Percentiles rank a stretch among this genome's conserved stretches.
Conservation (phyloP, 352 stramenopile species). For the Pilasporangium apinafurcum region DNA sequence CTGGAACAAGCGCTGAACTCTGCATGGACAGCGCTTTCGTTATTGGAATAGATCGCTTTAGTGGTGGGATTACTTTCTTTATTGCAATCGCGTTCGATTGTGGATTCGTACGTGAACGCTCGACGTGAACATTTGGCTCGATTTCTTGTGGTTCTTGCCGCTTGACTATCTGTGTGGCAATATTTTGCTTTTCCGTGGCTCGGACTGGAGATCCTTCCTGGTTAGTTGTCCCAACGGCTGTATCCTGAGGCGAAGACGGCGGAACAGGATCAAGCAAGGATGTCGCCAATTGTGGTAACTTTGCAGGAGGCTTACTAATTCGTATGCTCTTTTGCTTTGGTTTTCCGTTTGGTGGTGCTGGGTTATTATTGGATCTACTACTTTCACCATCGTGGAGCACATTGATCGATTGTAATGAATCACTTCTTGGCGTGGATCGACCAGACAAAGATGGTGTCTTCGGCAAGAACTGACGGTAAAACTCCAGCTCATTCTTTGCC, state of each 20-base stretch:
- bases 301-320: neutral
- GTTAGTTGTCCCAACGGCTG: slow-evolving; percentile 11
- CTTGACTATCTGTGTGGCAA: slow-evolving; percentile 10
- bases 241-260: neutral
- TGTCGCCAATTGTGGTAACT: slow-evolving; percentile 1
- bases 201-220: slow-evolving; percentile 18
- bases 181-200: slow-evolving; percentile 2
- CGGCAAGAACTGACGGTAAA: slow-evolving; percentile 45
- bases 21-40: too few relatives aligned
- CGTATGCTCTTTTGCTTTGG: neutral
- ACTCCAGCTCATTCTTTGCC: slow-evolving; percentile 46
- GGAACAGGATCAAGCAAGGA: too few relatives aligned
- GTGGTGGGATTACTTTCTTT: too few relatives aligned
- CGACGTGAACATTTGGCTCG: neutral
- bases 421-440: too few relatives aligned
- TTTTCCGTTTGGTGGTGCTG: neutral
- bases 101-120: too few relatives aligned
- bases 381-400: slow-evolving; percentile 3
- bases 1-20: too few relatives aligned
- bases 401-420: neutral
- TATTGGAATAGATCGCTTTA: too few relatives aligned
- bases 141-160: neutral
- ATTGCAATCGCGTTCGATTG: too few relatives aligned
- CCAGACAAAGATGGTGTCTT: slow-evolving; percentile 1
- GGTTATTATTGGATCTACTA: too few relatives aligned